Evolutionary conservation across 371 early-diverging fungal species (phyloP), one percentile per base, ranked within the genome.

Genomic region (Coemansia sp.): DNA sequence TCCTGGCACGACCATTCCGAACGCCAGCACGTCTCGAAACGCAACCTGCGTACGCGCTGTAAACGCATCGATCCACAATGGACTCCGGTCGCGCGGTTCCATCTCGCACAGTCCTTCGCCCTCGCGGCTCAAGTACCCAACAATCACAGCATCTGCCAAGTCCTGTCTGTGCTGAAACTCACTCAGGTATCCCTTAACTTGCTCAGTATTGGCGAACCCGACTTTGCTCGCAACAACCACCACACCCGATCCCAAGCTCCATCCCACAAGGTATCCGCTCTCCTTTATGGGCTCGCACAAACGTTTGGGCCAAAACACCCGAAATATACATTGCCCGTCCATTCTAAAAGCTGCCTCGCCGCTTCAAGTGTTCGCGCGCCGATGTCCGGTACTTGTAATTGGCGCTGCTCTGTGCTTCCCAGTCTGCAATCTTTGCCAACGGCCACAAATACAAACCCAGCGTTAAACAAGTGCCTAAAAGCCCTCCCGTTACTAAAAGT

Each of bases 321-420:
- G 65, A 59, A 74, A 56, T 21, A 67, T 58, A 6, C 22, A 31
- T 0, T 51, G 14, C 26, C 21, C 11, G 37, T 39, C 18, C 56
- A 29, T 39, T 18, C 29, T 50, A 80, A 34, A 80, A 80, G 64
- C 80, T 80, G 26, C 80, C 80, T 5, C 80, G 67, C 29, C 80
- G 72, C 61, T 79, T 80, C 24, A 80, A 64, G 52, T 80, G 70
- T 39, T 79, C 80, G 22, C 79, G 63, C 6, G 80, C 80, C 5
- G 80, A 79, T 10, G 79, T 73, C 18, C 80, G 61, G 54, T 65
- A 80, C 52, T 66, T 61, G 69, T 66, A 75, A 16, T 62, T 67
- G 24, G 52, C 65, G 45, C 72, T 71, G 24, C 62, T 63, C 40
- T 70, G 61, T 8, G 80, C 80, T 61, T 80, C 80, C 68, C 73